Conservation (phyloP, 345 rosid genomes). For the Murraya paniculata region DNA sequence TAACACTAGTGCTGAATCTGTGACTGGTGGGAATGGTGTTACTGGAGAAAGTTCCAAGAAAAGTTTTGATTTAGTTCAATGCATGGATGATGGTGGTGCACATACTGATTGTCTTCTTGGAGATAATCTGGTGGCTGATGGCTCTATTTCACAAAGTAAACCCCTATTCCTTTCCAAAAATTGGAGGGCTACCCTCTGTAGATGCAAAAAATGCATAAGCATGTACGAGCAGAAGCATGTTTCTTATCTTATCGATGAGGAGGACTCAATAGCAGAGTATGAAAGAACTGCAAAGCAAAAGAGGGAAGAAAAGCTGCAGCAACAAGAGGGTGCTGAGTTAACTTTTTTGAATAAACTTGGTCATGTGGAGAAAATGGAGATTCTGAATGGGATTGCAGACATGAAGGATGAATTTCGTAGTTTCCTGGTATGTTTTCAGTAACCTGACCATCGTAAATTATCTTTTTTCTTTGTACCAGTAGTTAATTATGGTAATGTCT, state of each 20-base stretch:
- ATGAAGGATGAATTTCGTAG: slow-evolving; percentile 65
- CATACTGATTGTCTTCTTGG: slow-evolving; percentile 43
- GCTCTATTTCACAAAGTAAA: slow-evolving; percentile 38
- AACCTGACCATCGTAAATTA: neutral
- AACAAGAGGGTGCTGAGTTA: slow-evolving; percentile 70
- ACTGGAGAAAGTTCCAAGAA: slow-evolving; percentile 51
- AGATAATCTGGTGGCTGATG: slow-evolving; percentile 16
- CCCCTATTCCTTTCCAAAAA: slow-evolving; percentile 78
- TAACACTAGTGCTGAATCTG: slow-evolving; percentile 22
- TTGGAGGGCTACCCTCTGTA: slow-evolving; percentile 86
- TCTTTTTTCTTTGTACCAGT: neutral
- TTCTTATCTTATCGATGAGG: slow-evolving; percentile 68
- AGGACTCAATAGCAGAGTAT: slow-evolving; percentile 85
- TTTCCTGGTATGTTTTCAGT: slow-evolving; percentile 57
- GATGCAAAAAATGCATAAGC: slow-evolving; percentile 66
- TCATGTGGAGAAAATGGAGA: slow-evolving; percentile 90
- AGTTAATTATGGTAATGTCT: neutral
- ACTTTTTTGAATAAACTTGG: slow-evolving; percentile 66
- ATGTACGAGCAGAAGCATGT: slow-evolving; percentile 59
- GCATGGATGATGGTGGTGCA: slow-evolving; percentile 16
- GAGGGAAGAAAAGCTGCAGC: slow-evolving; percentile 86
- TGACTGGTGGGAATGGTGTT: slow-evolving; percentile 23
- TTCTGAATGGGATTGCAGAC: slow-evolving; percentile 83
- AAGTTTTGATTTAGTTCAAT: slow-evolving; percentile 21
- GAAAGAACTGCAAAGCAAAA: slow-evolving; percentile 83